A percentile compares a stretch with the other conserved stretches of the same genome.
Evolutionary conservation across 768 basidiomycete genomes (phyloP).

Genomic region (Kondoa malvinella): DNA sequence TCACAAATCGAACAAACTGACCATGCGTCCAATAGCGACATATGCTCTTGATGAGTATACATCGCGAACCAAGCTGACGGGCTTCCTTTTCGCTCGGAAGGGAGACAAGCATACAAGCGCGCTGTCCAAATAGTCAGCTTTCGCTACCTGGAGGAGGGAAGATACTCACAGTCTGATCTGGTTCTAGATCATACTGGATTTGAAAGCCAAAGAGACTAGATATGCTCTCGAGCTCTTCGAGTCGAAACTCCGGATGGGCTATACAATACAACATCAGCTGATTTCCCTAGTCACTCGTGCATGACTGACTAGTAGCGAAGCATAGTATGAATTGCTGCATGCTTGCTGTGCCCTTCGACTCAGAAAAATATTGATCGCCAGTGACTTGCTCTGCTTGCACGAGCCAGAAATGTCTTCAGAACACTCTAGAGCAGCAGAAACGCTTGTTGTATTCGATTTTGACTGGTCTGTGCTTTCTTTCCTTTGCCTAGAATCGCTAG

Average conservation of each 20-base stretch:
- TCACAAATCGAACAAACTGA: slow-evolving; percentile 9
- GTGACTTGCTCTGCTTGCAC: no score
- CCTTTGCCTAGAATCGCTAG: no score
- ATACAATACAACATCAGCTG: not conserved
- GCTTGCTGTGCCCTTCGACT: no score
- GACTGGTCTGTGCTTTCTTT: slow-evolving; percentile 51
- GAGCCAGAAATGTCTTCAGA: not conserved
- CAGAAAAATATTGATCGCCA: no score
- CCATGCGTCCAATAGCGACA: slow-evolving; percentile 21
- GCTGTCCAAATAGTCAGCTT: slow-evolving; percentile 16
- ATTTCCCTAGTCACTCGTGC: not conserved
- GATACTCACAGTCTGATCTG: not conserved
- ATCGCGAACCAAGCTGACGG: slow-evolving; percentile 51
- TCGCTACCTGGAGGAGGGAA: no score
- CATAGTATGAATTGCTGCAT: not conserved
- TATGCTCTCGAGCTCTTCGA: slow-evolving; percentile 3
- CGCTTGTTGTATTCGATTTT: slow-evolving; percentile 55
- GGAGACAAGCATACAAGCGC: slow-evolving; percentile 58
- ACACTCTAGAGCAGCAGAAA: no score
- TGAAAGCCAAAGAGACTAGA: not conserved
- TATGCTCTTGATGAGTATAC: slow-evolving; percentile 65
- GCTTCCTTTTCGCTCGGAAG: slow-evolving; percentile 60
- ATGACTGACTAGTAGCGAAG: not conserved
- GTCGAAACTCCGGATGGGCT: slow-evolving; percentile 1
- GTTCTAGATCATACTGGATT: not conserved